These are phyloP conservation scores for Ceratocystis destructans DNA, from an alignment of 2,329 filamentous ascomycete genomes.

Conservation along the genomic window DNA sequence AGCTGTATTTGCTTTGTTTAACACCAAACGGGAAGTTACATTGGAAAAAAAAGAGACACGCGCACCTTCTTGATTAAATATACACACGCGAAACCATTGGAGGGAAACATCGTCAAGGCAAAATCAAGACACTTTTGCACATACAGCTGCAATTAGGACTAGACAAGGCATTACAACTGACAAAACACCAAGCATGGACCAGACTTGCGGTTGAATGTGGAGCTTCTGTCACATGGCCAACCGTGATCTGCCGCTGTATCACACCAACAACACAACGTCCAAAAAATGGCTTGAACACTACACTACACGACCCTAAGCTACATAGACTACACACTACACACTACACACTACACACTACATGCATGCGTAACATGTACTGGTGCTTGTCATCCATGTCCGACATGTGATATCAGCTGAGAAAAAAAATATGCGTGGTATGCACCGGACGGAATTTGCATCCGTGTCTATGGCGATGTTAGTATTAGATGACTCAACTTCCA, in stretches of 20 bases:
- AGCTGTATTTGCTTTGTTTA: not conserved
- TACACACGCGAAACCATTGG: not conserved
- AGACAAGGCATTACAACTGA: not conserved
- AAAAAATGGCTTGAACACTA: not conserved
- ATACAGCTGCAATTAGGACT: too few species aligned
- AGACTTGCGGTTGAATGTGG: not conserved
- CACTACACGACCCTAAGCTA: too few species aligned
- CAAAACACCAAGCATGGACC: not conserved
- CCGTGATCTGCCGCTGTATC: not conserved
- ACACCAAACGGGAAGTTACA: not conserved
- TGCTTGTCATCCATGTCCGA: not conserved
- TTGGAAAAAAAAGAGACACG: not conserved
- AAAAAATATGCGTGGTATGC: not conserved
- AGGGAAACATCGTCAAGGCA: not conserved
- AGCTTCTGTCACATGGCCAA: constrained; percentile 1
- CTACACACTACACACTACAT: not conserved
- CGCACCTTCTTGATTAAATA: not conserved
- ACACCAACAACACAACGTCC: not conserved
- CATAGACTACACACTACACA: too few species aligned
- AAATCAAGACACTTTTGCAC: too few species aligned
- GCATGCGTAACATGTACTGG: not conserved
- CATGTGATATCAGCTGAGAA: not conserved
- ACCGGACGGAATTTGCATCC: constrained; percentile 14
- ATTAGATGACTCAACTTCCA: not conserved
- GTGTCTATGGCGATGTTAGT: constrained; percentile 7